Evolutionary conservation across 1,139 yeast species (phyloP).

Genomic region (Kodamaea sp.): DNA sequence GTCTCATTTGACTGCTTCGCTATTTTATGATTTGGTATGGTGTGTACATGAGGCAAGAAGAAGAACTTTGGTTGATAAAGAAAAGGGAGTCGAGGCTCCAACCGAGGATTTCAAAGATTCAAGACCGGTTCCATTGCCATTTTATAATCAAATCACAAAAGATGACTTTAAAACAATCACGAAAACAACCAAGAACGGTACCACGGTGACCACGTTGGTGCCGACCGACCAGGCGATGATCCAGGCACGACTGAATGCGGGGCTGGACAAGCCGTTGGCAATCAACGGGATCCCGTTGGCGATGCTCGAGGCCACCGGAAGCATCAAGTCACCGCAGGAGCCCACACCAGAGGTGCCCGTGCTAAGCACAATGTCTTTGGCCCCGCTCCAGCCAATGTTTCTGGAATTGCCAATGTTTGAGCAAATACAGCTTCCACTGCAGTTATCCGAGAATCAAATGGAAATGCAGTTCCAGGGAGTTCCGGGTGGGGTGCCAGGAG

Average conservation of each 20-base stretch:
- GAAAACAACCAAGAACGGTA: constrained; percentile 88
- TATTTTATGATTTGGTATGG: constrained; percentile 91
- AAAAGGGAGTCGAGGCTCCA: constrained; percentile 8
- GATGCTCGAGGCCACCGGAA: constrained; percentile 79
- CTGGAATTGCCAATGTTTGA: constrained; percentile 1
- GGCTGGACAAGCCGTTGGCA: constrained; percentile 53
- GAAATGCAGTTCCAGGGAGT: too few relatives aligned
- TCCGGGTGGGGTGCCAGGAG: too few relatives aligned
- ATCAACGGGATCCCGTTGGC: constrained; percentile 80
- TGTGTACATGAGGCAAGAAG: constrained; percentile 93
- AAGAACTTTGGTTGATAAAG: constrained; percentile 53
- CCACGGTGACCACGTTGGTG: constrained; percentile 82
- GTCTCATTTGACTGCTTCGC: constrained; percentile 85
- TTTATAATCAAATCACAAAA: constrained; percentile 86
- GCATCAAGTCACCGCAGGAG: constrained; percentile 35
- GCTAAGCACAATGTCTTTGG: too few relatives aligned
- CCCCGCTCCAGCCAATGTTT: constrained; percentile 7
- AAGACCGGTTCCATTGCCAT: constrained; percentile 74
- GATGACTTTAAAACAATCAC: constrained; percentile 85
- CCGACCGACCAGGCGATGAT: constrained; percentile 78
- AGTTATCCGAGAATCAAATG: background rate
- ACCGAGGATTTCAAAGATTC: constrained; percentile 18
- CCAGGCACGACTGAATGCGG: constrained; percentile 56
- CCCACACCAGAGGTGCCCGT: constrained; percentile 2
- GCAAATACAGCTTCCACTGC: constrained; percentile 6